Percentiles rank a stretch among this genome's conserved stretches.
phyloP scores from a whole-genome alignment of 1,139 yeast species.

The Zygosaccharomyces sapae region DNA sequence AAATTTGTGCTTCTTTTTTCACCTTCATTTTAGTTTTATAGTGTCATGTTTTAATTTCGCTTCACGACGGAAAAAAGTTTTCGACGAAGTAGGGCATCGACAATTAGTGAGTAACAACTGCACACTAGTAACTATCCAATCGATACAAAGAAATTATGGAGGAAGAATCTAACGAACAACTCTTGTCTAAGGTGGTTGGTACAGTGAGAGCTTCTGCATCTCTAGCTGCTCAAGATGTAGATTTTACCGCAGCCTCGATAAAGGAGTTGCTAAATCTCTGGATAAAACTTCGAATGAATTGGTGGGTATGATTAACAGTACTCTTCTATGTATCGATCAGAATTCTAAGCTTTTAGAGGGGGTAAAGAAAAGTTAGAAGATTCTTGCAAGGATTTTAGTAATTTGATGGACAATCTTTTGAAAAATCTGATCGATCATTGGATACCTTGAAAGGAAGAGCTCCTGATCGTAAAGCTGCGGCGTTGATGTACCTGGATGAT shows the following conservation, averaged over 20 bases:
- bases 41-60: neutral
- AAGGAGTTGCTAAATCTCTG: constrained; percentile 43
- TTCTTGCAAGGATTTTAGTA: constrained; percentile 62
- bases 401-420: constrained; percentile 68
- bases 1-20: too few relatives aligned
- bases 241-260: constrained; percentile 71
- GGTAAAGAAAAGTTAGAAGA: constrained; percentile 45
- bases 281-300: constrained; percentile 45
- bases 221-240: constrained; percentile 74
- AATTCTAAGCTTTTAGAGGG: constrained; percentile 32
- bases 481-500: constrained; percentile 50
- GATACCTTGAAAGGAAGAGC: constrained; percentile 42
- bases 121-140: too few relatives aligned
- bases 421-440: constrained; percentile 64
- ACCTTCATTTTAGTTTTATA: neutral
- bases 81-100: neutral
- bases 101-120: neutral
- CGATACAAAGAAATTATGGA: too few relatives aligned
- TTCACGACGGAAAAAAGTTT: neutral
- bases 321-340: constrained; percentile 45
- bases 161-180: constrained; percentile 1
- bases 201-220: constrained; percentile 68
- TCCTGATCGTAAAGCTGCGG: constrained; percentile 19
- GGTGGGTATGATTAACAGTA: constrained; percentile 49
- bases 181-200: constrained; percentile 10